Evolutionary conservation across 495 filamentous ascomycete species (phyloP).

Genomic region (Massariosphaeria phaeospora): DNA sequence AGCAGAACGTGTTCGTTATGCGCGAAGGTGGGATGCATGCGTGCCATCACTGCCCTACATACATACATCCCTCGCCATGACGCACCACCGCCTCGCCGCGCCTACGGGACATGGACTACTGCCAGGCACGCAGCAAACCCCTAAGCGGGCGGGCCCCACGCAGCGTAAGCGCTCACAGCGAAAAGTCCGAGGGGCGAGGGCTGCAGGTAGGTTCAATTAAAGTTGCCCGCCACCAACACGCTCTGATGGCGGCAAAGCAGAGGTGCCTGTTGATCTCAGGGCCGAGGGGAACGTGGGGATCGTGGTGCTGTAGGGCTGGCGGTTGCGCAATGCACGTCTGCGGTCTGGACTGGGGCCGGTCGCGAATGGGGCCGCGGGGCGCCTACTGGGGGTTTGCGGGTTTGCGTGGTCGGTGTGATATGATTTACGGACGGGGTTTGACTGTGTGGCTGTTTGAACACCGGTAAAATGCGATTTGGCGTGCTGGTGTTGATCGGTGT

Average conservation of each 20-base stretch:
- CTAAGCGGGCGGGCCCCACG: constrained; percentile 3
- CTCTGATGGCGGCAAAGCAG: not conserved
- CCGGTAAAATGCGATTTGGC: too few relatives aligned
- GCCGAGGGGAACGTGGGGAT: not conserved
- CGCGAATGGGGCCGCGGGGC: too few relatives aligned
- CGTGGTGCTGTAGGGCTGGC: not conserved
- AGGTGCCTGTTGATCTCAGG: not conserved
- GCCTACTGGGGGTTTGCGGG: not conserved
- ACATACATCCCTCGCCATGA: too few relatives aligned
- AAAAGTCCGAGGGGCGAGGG: not conserved
- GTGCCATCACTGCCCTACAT: too few relatives aligned
- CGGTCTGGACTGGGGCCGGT: not conserved
- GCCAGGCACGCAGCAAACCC: not conserved
- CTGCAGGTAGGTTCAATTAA: constrained; percentile 24
- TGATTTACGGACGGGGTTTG: not conserved
- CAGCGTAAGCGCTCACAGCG: constrained; percentile 16
- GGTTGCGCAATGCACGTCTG: not conserved
- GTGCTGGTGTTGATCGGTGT: too few relatives aligned
- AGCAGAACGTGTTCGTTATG: not conserved
- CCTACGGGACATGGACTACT: not conserved
- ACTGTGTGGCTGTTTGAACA: too few relatives aligned
- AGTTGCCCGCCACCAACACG: constrained; percentile 28
- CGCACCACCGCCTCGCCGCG: not conserved
- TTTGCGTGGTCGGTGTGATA: not conserved
- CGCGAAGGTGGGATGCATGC: not conserved